Percentiles rank a stretch among this genome's conserved stretches.
Evolutionary conservation across 306 rosid genomes (phyloP).

Genomic region (peach (Prunus persica)): DNA sequence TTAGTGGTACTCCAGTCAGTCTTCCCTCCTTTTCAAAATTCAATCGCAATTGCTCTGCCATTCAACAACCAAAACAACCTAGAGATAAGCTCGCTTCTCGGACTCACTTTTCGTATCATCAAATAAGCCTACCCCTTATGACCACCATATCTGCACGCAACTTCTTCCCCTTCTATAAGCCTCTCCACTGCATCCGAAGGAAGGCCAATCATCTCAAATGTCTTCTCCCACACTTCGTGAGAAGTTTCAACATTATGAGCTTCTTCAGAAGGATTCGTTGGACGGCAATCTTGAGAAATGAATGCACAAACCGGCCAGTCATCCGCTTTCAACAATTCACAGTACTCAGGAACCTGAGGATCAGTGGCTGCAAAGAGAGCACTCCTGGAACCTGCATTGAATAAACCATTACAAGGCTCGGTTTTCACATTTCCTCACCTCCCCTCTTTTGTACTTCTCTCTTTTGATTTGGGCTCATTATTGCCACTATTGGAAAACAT

Average conservation of each 20-base stretch:
- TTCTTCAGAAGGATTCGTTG: conserved; percentile 90
- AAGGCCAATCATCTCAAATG: conserved; percentile 80
- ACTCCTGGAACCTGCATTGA: conserved; percentile 82
- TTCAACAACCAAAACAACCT: background rate
- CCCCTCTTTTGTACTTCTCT: background rate
- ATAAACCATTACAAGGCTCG: background rate
- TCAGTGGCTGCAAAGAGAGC: conserved; percentile 91
- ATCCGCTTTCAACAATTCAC: conserved; percentile 80
- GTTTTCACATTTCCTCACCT: background rate
- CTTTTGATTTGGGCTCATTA: no score
- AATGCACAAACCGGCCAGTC: conserved; percentile 90
- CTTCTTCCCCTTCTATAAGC: conserved; percentile 75
- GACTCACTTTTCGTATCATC: conserved; percentile 3
- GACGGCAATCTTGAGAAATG: conserved; percentile 85
- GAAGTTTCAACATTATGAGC: conserved; percentile 62
- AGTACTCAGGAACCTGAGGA: conserved; percentile 86
- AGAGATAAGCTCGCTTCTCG: conserved; percentile 1
- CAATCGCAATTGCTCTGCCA: no score
- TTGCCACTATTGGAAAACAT: no score
- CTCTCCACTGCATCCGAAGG: conserved; percentile 73
- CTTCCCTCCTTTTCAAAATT: background rate
- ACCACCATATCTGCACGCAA: conserved; percentile 58
- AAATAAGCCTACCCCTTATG: conserved; percentile 32
- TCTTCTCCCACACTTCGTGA: conserved; percentile 83
- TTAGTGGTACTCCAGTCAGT: background rate